Evolutionary conservation across 2,329 filamentous ascomycete species (phyloP), one percentile per base, ranked within the genome.

Genomic region (Atkinsonella texensis): DNA sequence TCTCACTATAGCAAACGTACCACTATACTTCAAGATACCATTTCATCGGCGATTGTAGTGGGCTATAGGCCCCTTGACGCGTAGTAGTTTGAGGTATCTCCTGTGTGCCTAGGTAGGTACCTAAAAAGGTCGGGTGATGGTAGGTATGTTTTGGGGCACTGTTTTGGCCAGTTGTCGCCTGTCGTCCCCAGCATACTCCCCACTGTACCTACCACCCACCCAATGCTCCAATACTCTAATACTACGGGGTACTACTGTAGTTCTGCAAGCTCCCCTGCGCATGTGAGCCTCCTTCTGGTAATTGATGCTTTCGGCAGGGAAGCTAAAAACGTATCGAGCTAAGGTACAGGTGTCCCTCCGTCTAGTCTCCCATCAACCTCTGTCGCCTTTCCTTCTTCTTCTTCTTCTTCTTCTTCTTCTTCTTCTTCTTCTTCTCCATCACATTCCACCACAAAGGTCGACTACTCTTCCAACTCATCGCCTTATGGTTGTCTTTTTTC

Each of bases 311-410:
- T 40, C 40, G 23, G 46, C 56, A 57, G 58, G 58, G 56, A 54
- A 59, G 49, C 49, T 46, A 50, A 52, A 57, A 54, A 58, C 56
- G 41, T 23, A 40, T 51, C 46, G 12, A 46, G 49, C 41, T 48
- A 47, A 49, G 32, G 55, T 54, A 57, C 53, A 60, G 52, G 53
- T 60, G 58, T 58, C 55, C 56, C 46, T 50, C 20, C 20, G 12
- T 10, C 38, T 20, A 17, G 11, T 44, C 48, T 42, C 18, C 11
- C 40, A 20, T 23, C 20, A 23, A 23, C 20, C 2, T 23, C 20
- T 23, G 20, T 23, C 2, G 20, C 38, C 12, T 39, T 31, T 41
- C 17, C 45, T 35, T 48, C 28, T 41, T 46, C 48, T 38, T 49
- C 44, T 57, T 57, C 40, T 8, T 39, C 38, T 41, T 20, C 45